phyloP scores from a whole-genome alignment of 257 asterid genomes.

The Solanum bukasovii region DNA sequence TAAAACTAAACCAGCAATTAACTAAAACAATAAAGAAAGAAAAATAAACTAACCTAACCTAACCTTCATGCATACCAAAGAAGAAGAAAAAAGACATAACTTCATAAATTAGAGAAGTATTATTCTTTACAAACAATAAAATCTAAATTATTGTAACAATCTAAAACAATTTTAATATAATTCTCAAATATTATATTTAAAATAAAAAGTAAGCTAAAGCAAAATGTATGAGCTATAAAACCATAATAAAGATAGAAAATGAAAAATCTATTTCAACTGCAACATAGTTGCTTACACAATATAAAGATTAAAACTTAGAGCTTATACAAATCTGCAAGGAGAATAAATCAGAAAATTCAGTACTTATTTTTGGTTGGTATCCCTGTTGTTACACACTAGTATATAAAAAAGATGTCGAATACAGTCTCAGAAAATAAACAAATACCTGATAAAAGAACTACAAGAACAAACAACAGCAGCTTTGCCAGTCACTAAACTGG shows the following conservation, averaged over 20 bases:
- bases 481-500: slow-evolving; percentile 37
- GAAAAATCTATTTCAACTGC: neutral
- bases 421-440: slow-evolving; percentile 39
- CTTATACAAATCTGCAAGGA: neutral
- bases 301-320: neutral
- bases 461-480: slow-evolving; percentile 15
- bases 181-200: neutral
- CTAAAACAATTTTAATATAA: neutral
- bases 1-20: neutral
- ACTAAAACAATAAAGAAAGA: neutral
- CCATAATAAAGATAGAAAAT: neutral
- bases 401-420: slow-evolving; percentile 40
- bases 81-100: neutral
- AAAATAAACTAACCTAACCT: neutral
- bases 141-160: neutral
- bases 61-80: neutral
- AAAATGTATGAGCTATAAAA: neutral
- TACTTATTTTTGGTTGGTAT: slow-evolving; percentile 38
- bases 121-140: neutral
- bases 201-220: neutral
- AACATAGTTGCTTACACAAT: neutral
- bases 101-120: too few relatives aligned
- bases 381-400: slow-evolving; percentile 46
- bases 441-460: slow-evolving; percentile 18
- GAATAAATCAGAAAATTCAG: slow-evolving; percentile 22